Conservation (phyloP, 2,329 filamentous ascomycete species). For the Zasmidium cellare region DNA sequence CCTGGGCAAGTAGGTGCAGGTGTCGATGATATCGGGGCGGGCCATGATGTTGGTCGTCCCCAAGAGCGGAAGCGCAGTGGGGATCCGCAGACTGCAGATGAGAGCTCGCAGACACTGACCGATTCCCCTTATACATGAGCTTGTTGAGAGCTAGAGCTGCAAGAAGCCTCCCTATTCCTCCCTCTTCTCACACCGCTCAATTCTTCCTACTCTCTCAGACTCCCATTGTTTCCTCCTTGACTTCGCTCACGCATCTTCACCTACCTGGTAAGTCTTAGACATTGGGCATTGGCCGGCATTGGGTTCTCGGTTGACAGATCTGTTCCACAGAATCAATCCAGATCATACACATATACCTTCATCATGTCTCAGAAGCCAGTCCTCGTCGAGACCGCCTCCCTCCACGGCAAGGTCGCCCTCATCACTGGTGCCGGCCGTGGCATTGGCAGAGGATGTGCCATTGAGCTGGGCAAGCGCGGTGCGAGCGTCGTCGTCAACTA, state of each 20-base stretch:
- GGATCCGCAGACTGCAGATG: neutral
- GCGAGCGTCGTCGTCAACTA: constrained; percentile 67
- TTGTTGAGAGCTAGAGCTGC: constrained; percentile 12
- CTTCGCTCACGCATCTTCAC: neutral
- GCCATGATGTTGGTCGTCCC: neutral
- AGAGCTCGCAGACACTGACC: neutral
- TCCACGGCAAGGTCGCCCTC: constrained; percentile 57
- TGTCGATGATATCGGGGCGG: neutral
- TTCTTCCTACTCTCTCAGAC: constrained; percentile 7
- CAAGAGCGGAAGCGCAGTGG: neutral
- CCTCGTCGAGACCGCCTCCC: constrained; percentile 49
- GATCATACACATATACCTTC: neutral
- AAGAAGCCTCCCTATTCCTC: constrained; percentile 6
- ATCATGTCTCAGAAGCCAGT: constrained; percentile 35
- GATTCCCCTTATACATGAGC: constrained; percentile 4
- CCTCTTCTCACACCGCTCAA: constrained; percentile 17
- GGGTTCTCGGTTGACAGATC: neutral
- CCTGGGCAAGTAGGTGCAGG: neutral
- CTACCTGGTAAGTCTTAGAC: neutral
- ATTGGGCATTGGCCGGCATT: neutral
- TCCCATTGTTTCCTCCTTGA: neutral
- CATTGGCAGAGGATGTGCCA: constrained; percentile 65
- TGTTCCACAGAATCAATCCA: constrained; percentile 1
- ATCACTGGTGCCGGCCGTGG: constrained; percentile 67
- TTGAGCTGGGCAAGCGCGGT: constrained; percentile 66